Conservation (phyloP, 176 grass and related monocot genomes). For the Metroxylon sagu region DNA sequence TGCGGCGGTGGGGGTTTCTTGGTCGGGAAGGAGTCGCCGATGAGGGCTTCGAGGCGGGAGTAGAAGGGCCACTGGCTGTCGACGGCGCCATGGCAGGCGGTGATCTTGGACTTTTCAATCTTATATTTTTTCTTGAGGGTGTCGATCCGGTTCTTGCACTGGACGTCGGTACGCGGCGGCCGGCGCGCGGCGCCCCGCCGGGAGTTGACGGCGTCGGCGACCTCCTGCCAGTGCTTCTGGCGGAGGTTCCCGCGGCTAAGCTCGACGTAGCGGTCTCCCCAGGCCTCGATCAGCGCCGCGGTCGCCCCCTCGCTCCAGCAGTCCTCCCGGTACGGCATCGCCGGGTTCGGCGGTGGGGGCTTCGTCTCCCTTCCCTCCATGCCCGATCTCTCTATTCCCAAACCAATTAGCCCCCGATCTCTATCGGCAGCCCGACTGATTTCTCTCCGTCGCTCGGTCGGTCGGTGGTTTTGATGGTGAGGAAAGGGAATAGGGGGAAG, state of each 20-base stretch:
- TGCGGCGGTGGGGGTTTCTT: background rate
- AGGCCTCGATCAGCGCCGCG: conserved; percentile 13
- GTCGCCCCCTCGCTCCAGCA: conserved; percentile 44
- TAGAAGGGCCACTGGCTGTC: conserved; percentile 2
- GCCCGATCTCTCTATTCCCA: no score
- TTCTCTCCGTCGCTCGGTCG: no score
- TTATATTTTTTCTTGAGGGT: conserved; percentile 55
- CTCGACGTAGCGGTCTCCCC: conserved; percentile 31
- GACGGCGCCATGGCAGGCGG: background rate
- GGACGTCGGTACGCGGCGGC: conserved; percentile 41
- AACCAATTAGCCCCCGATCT: no score
- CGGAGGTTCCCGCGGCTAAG: conserved; percentile 24
- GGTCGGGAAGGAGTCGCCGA: background rate
- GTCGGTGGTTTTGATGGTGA: no score
- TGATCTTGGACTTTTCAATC: conserved; percentile 21
- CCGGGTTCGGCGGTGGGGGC: conserved; percentile 1
- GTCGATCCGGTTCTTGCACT: conserved; percentile 60
- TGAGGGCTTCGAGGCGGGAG: conserved; percentile 31
- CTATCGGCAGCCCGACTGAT: no score
- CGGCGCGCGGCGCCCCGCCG: conserved; percentile 15
- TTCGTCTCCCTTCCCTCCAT: no score
- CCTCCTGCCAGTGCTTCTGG: conserved; percentile 37
- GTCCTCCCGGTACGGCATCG: conserved; percentile 32
- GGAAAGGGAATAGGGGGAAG: no score
- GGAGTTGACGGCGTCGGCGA: conserved; percentile 40